Evolutionary conservation across 371 early-diverging fungal species (phyloP).

Genomic region (Actinomucor elegans): DNA sequence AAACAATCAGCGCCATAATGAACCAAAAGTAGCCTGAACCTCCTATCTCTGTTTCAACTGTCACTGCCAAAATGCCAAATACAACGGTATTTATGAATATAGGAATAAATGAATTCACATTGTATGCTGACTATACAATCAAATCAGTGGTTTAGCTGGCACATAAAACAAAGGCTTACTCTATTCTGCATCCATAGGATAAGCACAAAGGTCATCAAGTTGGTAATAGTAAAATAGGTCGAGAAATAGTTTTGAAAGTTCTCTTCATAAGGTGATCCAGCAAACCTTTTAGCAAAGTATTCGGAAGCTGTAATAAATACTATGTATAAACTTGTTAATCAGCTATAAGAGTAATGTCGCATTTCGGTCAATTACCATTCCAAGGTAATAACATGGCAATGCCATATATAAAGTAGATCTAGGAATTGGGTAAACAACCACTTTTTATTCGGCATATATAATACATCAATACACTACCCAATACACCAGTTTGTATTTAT

Average conservation of each 20-base stretch:
- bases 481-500: conserved; percentile 27
- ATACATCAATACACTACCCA: conserved; percentile 2
- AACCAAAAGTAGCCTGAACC: conserved; percentile 61
- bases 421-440: conserved; percentile 10
- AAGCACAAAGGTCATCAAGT: conserved; percentile 54
- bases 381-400: conserved; percentile 77
- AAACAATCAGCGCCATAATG: conserved; percentile 53
- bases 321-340: conserved; percentile 18
- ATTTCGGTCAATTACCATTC: conserved; percentile 60
- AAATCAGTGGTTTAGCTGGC: neutral
- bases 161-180: no score
- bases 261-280: conserved; percentile 55
- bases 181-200: conserved; percentile 64
- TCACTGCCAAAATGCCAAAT: conserved; percentile 35
- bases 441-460: neutral
- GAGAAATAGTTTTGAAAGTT: conserved; percentile 82
- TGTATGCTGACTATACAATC: conserved; percentile 17
- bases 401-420: conserved; percentile 72
- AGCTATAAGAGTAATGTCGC: neutral
- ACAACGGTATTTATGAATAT: conserved; percentile 33
- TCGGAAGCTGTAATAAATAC: conserved; percentile 79
- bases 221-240: conserved; percentile 60
- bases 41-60: conserved; percentile 26
- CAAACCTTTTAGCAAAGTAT: conserved; percentile 67
- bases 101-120: conserved; percentile 26